Evolutionary conservation across 1,139 yeast genomes (phyloP).

Genomic region (Geotrichum armillariae): DNA sequence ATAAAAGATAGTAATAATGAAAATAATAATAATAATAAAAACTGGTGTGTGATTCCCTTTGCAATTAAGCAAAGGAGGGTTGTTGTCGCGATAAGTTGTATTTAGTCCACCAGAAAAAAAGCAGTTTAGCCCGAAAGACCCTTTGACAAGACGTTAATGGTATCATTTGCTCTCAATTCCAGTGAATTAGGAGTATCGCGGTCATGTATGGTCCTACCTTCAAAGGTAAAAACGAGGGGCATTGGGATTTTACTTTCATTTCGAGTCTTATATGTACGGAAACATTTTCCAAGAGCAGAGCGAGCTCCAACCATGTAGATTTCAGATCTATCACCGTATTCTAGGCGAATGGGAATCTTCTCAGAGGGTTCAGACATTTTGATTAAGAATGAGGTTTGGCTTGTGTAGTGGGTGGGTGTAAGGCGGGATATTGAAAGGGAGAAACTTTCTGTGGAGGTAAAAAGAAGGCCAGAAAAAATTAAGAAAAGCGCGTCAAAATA

Average conservation of each 20-base stretch:
- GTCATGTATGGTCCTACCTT: conserved; percentile 18
- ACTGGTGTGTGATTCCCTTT: too few species aligned
- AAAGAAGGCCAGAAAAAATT: too few species aligned
- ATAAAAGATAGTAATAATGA: too few species aligned
- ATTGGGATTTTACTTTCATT: conserved; percentile 12
- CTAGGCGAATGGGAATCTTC: conserved; percentile 13
- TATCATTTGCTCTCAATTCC: conserved; percentile 7
- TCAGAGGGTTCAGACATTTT: conserved; percentile 1
- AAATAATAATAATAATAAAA: too few species aligned
- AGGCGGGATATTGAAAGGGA: too few species aligned
- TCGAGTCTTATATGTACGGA: conserved; percentile 16
- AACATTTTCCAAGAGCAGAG: conserved; percentile 17
- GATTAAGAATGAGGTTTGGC: too few species aligned
- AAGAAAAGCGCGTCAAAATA: too few species aligned
- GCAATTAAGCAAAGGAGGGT: too few species aligned
- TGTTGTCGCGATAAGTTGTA: too few species aligned
- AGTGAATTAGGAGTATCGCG: conserved; percentile 12
- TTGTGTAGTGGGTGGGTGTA: too few species aligned
- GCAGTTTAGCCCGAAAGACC: conserved; percentile 16
- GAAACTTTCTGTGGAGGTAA: too few species aligned
- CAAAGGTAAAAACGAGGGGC: conserved; percentile 13
- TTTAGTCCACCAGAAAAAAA: too few species aligned
- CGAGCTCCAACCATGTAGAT: conserved; percentile 13
- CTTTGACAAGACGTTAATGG: conserved; percentile 10
- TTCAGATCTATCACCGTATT: conserved; percentile 18